Evolutionary conservation across 768 basidiomycete genomes (phyloP).

Genomic region (Trametes gibbosa): DNA sequence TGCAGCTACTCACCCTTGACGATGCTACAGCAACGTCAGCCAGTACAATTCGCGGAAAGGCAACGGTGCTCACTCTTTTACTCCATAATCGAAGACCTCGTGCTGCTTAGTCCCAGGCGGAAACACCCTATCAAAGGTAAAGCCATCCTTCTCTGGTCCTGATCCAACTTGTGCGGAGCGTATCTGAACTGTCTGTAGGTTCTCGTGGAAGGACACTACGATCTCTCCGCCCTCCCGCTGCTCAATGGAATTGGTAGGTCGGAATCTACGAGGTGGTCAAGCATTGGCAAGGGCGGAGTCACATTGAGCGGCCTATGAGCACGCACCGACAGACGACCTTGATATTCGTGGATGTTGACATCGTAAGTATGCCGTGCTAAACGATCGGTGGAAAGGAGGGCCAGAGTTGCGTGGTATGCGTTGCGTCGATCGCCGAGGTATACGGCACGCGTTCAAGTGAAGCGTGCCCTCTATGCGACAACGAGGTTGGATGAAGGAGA

Average conservation of each 20-base stretch:
- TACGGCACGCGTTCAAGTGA: conserved; percentile 14
- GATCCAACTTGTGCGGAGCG: conserved; percentile 64
- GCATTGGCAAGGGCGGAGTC: neutral
- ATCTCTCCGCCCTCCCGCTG: conserved; percentile 83
- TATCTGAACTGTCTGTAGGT: conserved; percentile 80
- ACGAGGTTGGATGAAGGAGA: conserved; percentile 11
- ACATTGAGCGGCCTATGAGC: too few species aligned
- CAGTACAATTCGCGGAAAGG: neutral
- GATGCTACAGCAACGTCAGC: conserved; percentile 49
- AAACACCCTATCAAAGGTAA: conserved; percentile 97
- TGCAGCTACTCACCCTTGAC: conserved; percentile 64
- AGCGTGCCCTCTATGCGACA: conserved; percentile 20
- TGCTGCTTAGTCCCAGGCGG: conserved; percentile 86
- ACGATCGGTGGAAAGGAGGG: conserved; percentile 13
- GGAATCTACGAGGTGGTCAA: conserved; percentile 58
- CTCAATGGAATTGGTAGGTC: conserved; percentile 92
- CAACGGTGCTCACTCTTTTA: conserved; percentile 78
- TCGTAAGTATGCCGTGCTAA: conserved; percentile 40
- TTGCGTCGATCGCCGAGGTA: conserved; percentile 16
- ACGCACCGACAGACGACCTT: conserved; percentile 98
- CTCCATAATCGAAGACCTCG: conserved; percentile 98
- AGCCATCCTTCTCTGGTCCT: conserved; percentile 95
- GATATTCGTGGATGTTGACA: conserved; percentile 83
- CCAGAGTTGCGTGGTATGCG: conserved; percentile 6
- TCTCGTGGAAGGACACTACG: conserved; percentile 86